A percentile compares a stretch with the other conserved stretches of the same genome.
Evolutionary conservation across 179 eudicot species (phyloP).

Genomic region (Nepenthes alata): DNA sequence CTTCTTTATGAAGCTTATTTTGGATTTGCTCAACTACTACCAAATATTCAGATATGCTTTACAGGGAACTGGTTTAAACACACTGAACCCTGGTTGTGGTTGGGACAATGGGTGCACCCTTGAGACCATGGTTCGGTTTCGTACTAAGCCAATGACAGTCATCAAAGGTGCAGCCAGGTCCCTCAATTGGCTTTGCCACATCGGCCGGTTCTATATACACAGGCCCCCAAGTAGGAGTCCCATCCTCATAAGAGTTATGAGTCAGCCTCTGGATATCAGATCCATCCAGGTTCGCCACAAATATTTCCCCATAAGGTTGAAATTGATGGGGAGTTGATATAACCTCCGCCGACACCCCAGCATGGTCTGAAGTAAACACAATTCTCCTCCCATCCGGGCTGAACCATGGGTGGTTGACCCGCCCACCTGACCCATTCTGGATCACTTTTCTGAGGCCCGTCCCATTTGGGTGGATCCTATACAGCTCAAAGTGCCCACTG

Average conservation of each 20-base stretch:
- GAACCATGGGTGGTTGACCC: conserved; percentile 73
- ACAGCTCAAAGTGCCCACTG: conserved; percentile 54
- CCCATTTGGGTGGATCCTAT: conserved; percentile 59
- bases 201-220: conserved; percentile 22
- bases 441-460: conserved; percentile 63
- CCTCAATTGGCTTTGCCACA: conserved; percentile 24
- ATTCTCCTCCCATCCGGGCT: conserved; percentile 62
- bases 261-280: conserved; percentile 49
- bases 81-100: neutral
- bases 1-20: too few species aligned
- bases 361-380: conserved; percentile 65
- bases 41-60: too few species aligned
- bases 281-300: conserved; percentile 49
- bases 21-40: too few species aligned
- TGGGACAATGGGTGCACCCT: neutral
- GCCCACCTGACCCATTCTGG: conserved; percentile 57
- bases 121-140: neutral
- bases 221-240: conserved; percentile 83
- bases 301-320: conserved; percentile 80
- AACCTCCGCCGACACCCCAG: conserved; percentile 77
- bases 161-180: conserved; percentile 35
- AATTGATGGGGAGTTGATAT: conserved; percentile 66
- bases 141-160: conserved; percentile 59
- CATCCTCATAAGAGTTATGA: conserved; percentile 74
- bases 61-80: neutral